These are phyloP conservation scores for Lactarius sp. DNA, from an alignment of 768 basidiomycete genomes.

Conservation along the genomic window DNA sequence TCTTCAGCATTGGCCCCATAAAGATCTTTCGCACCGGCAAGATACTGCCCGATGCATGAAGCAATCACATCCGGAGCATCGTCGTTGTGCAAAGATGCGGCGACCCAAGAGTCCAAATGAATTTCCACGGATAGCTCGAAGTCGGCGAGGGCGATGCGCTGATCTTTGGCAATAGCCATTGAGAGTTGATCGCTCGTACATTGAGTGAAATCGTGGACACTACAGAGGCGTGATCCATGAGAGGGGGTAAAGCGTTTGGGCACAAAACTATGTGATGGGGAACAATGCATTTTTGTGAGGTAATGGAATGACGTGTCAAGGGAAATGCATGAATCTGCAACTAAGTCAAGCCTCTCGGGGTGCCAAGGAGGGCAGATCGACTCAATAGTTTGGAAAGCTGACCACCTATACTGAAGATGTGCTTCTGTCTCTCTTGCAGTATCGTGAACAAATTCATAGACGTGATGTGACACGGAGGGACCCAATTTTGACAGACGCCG, in stretches of 20 bases:
- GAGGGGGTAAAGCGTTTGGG: neutral
- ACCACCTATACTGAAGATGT: constrained; percentile 9
- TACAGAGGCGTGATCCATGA: neutral
- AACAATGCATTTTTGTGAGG: neutral
- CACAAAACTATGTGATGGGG: neutral
- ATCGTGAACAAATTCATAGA: neutral
- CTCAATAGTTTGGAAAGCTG: neutral
- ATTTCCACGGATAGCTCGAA: neutral
- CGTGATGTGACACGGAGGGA: constrained; percentile 2
- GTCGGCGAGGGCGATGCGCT: too few relatives aligned
- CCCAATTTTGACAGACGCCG: constrained; percentile 26
- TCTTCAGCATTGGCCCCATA: constrained; percentile 14
- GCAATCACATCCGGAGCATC: neutral
- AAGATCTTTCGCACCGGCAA: neutral
- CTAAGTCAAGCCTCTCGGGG: neutral
- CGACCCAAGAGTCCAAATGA: constrained; percentile 4
- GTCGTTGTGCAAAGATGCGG: neutral
- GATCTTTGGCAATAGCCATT: neutral
- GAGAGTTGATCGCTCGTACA: neutral
- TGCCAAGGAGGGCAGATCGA: neutral
- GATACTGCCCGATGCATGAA: constrained; percentile 8
- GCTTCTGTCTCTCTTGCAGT: neutral
- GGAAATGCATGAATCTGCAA: constrained; percentile 4
- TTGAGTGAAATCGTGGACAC: neutral
- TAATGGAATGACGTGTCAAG: constrained; percentile 1